Conservation (phyloP, 2,329 filamentous ascomycete species). For the Venturiaceae sp. region DNA sequence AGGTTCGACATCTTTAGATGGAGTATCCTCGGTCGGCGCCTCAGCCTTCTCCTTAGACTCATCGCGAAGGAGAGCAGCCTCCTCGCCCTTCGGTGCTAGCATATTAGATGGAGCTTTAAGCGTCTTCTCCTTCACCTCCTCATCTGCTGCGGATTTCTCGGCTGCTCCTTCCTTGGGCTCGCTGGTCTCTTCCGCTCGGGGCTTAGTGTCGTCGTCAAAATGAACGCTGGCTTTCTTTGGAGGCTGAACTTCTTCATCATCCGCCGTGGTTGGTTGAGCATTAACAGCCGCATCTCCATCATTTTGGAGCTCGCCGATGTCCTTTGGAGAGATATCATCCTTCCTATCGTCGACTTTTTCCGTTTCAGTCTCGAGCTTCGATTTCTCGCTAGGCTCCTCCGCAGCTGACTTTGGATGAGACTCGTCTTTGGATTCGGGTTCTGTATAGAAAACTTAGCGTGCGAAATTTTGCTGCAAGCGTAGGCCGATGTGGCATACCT, state of each 20-base stretch:
- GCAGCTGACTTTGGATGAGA: not conserved
- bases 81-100: no score
- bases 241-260: not conserved
- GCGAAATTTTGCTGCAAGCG: not conserved
- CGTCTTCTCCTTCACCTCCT: not conserved
- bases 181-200: not conserved
- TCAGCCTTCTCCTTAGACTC: not conserved
- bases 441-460: no score
- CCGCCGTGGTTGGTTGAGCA: not conserved
- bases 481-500: not conserved
- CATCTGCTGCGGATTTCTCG: not conserved
- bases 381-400: no score
- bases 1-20: not conserved
- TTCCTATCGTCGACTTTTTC: not conserved
- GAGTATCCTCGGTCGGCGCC: not conserved
- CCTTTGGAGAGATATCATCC: not conserved
- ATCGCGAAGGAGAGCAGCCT: no score
- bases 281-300: not conserved
- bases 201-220: not conserved
- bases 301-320: not conserved
- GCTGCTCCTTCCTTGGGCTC: not conserved
- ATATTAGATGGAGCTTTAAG: no score
- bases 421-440: not conserved
- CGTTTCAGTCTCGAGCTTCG: not conserved
- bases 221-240: not conserved